These are phyloP conservation scores for Colletotrichum karsti DNA, from an alignment of 2,329 filamentous ascomycete genomes.

Conservation along the genomic window DNA sequence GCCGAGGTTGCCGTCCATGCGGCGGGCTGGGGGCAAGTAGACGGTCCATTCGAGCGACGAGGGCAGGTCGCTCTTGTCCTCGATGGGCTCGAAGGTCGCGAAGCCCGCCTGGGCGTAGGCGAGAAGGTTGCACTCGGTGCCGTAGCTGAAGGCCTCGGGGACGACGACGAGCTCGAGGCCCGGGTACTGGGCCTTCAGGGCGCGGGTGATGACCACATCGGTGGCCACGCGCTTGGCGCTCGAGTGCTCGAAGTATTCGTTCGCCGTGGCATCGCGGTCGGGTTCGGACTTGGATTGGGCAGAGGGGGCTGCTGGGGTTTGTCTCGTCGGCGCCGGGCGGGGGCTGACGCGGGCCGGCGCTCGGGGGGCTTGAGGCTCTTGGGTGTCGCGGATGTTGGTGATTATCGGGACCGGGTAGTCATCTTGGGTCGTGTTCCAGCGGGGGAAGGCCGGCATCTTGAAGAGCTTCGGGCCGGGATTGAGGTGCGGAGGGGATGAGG, in stretches of 20 bases:
- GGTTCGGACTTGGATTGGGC: not conserved
- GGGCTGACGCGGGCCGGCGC: not conserved
- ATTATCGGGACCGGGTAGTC: not conserved
- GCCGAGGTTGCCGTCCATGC: conserved; percentile 48
- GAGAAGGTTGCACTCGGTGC: conserved; percentile 45
- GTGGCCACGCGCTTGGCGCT: conserved; percentile 50
- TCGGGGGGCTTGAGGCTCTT: not conserved
- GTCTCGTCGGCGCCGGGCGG: not conserved
- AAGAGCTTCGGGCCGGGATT: not conserved
- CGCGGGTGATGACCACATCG: conserved; percentile 48
- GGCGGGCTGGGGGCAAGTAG: conserved; percentile 49
- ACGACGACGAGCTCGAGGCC: conserved; percentile 49
- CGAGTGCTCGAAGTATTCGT: conserved; percentile 49
- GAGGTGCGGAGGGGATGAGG: not conserved
- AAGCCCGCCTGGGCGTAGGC: conserved; percentile 50
- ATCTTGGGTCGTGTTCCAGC: not conserved
- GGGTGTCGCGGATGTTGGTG: not conserved
- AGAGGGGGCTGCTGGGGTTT: not conserved
- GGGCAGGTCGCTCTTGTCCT: conserved; percentile 39
- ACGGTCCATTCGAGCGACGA: conserved; percentile 46
- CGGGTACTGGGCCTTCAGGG: conserved; percentile 53
- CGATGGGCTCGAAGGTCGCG: conserved; percentile 41
- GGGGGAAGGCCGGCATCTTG: conserved; percentile 13
- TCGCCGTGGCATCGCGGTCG: conserved; percentile 24
- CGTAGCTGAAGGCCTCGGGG: conserved; percentile 30